Evolutionary conservation across 1,284 basidiomycete species (phyloP).

Genomic region (Tylopilus orsonianus): DNA sequence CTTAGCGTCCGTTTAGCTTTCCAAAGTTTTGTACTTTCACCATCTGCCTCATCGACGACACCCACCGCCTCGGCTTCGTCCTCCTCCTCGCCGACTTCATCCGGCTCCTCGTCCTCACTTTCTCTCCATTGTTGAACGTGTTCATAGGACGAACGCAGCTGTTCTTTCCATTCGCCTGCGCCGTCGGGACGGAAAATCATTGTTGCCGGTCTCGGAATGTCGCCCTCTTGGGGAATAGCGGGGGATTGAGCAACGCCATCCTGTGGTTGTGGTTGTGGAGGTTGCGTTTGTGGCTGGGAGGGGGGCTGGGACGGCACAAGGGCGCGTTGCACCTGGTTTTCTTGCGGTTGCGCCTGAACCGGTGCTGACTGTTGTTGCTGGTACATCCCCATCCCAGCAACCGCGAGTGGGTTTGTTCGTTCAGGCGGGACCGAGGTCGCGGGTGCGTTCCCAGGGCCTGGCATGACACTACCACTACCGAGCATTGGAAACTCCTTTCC

Average conservation of each 20-base stretch:
- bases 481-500: conserved; percentile 69
- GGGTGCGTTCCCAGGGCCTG: conserved; percentile 51
- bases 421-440: conserved; percentile 48
- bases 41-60: conserved; percentile 62
- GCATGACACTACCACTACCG: conserved; percentile 54
- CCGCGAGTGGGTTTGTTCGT: conserved; percentile 45
- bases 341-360: conserved; percentile 24
- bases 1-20: conserved; percentile 80
- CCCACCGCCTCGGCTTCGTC: conserved; percentile 61
- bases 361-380: conserved; percentile 39
- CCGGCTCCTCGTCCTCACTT: conserved; percentile 49
- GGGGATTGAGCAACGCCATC: conserved; percentile 19
- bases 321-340: conserved; percentile 21
- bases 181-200: conserved; percentile 87
- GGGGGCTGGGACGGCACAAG: conserved; percentile 24
- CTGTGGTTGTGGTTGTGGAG: conserved; percentile 33
- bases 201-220: conserved; percentile 54
- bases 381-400: conserved; percentile 42
- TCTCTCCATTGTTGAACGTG: conserved; percentile 50
- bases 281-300: conserved; percentile 27
- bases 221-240: conserved; percentile 20
- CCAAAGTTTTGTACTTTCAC: conserved; percentile 77
- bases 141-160: conserved; percentile 59
- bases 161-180: conserved; percentile 81
- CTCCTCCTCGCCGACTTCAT: conserved; percentile 56